Evolutionary conservation across 495 filamentous ascomycete species (phyloP).

Genomic region (Daldinia concentrica): DNA sequence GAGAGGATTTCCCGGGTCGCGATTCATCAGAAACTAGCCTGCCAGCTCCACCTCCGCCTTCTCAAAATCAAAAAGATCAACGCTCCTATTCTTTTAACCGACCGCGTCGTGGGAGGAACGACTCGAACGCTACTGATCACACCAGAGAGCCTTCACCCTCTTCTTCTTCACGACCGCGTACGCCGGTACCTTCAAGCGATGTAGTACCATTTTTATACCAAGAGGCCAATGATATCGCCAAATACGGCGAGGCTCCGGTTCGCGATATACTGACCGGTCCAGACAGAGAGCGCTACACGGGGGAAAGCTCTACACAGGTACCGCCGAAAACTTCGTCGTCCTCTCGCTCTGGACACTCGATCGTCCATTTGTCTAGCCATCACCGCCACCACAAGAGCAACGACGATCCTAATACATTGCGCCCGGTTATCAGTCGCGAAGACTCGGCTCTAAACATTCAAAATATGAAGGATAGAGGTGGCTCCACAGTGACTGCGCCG

Average conservation of each 20-base stretch:
- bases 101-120: conserved; percentile 73
- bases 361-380: conserved; percentile 67
- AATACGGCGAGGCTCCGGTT: conserved; percentile 84
- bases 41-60: conserved; percentile 55
- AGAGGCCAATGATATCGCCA: conserved; percentile 82
- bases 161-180: conserved; percentile 74
- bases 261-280: conserved; percentile 74
- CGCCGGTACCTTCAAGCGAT: conserved; percentile 88
- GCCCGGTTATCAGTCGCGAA: conserved; percentile 74
- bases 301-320: conserved; percentile 52
- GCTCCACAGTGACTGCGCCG: conserved; percentile 53
- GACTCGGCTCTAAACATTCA: conserved; percentile 67
- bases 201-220: conserved; percentile 97
- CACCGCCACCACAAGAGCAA: conserved; percentile 80
- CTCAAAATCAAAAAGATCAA: conserved; percentile 54
- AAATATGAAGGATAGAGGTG: conserved; percentile 54
- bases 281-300: conserved; percentile 71
- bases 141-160: conserved; percentile 72
- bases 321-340: conserved; percentile 62
- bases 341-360: conserved; percentile 61
- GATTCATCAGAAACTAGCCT: conserved; percentile 80
- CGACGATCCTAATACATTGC: conserved; percentile 71
- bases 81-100: conserved; percentile 67
- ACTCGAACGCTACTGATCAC: conserved; percentile 72
- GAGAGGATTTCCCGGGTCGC: conserved; percentile 78